Base-by-base conservation (phyloP, 2,329 filamentous ascomycete species). In the Cladosporium velox region DNA sequence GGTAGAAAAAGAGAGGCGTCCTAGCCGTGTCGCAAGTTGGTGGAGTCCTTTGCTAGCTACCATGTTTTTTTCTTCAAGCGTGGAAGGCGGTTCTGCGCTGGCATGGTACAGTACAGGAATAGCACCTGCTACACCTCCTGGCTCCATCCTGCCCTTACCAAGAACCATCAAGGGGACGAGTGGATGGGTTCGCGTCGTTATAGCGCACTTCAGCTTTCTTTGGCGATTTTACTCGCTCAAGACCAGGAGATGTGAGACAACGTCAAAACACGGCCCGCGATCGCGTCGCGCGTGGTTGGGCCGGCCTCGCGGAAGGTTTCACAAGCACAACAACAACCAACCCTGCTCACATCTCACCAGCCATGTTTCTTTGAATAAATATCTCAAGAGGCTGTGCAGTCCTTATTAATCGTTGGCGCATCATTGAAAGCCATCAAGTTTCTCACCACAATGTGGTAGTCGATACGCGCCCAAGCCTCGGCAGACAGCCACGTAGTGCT, bases 201-300 rank as follows among this genome's bases (percentile, higher is more conserved):
- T 55, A 55, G 52, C 52, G 52, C 28, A 12, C 11, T 55, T 47
- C 41, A 47, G 30, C 28, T 28, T 30, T 30, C 49, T 54, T 54
- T 54, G 26, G 49, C 26, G 15, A 34, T 55, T 32, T 24, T 38
- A 59, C 26, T 44, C 28, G 57, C 26, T 47, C 28, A 52, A 47
- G 28, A 32, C 28, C 38, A 52, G 47, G 59, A 54, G 59, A 62
- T 52, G 44, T 62, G 59, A 62, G 59, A 62, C 59, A 62, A 24
- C 59, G 44, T 52, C 14, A 18, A 60, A 52, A 52, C 59, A 51
- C 59, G 59, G 59, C 47, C 58, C 58, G 38, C 57, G 49, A 47
- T 34, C 44, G 47, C 58, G 58, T 44, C 58, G 47, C 24, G 58
- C 30, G 58, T 38, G 55, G 54, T 58, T 58, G 54, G 30, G 32